Evolutionary conservation across 768 basidiomycete genomes (phyloP), one percentile per base, ranked within the genome.

Genomic region (Russula griseocarnosa): DNA sequence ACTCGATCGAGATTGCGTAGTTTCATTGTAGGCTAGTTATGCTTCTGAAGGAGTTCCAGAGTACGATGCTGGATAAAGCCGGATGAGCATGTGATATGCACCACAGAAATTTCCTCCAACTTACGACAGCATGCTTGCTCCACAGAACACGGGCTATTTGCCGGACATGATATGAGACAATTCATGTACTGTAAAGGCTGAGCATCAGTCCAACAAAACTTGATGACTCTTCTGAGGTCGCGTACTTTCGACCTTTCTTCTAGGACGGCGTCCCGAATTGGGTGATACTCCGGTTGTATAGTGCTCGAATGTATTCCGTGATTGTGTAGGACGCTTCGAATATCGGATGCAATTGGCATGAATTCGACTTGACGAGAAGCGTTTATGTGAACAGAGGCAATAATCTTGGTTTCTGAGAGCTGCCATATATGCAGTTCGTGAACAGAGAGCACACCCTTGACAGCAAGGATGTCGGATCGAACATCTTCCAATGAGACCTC

Each of bases 341-440:
- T 96, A 49, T 88, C 84, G 44, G 83, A 83, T 18, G 92, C 92
- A 55, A 95, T 83, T 2, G 82, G 85, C 92, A 98, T 98, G 73
- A 98, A 98, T 70, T 97, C 94, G 61, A 85, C 82, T 24, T 84
- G 83, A 55, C 86, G 82, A 44, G 86, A 86, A 9, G 94, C 86
- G 69, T 91, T 83, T 54, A 99, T 92, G 75, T 99, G 97, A 28
- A 99, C 96, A 2, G 92, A 95, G 11, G 95, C 95, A 49, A 99
- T 89, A 60, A 94, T 86, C 73, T 97, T 98, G 61, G 83, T 86
- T 76, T 99, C 97, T 11, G 93, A 95, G 54, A 99, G 83, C 71
- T 96, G 94, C 97, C 97, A 99, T 58, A 98, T 85, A 75, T 99
- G 97, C 30, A 99, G 81, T 72, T 98, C 93, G 70, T 98, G 97